Evolutionary conservation across 2,329 filamentous ascomycete species (phyloP).

Genomic region (Arthrobotrys sinensis): DNA sequence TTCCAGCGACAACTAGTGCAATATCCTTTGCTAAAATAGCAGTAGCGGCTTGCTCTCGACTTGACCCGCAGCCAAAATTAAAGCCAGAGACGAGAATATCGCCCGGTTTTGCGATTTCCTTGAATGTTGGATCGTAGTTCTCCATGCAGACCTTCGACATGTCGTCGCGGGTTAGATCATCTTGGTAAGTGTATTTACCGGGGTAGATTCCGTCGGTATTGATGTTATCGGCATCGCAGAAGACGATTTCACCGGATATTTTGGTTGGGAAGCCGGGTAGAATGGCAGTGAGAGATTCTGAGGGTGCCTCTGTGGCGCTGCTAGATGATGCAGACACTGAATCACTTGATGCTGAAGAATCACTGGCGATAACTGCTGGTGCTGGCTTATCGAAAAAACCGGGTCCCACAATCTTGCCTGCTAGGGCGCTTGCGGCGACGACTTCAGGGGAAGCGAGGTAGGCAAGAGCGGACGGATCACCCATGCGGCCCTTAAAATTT

Average conservation of each 20-base stretch:
- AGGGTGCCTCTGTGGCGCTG: constrained; percentile 62
- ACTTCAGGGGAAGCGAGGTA: constrained; percentile 92
- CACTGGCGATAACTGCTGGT: constrained; percentile 66
- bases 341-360: constrained; percentile 61
- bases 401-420: constrained; percentile 80
- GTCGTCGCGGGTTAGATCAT: constrained; percentile 79
- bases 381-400: constrained; percentile 82
- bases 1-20: constrained; percentile 83
- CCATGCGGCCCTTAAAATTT: constrained; percentile 95
- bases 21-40: constrained; percentile 86
- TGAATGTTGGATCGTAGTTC: constrained; percentile 87
- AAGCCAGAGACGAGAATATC: constrained; percentile 89
- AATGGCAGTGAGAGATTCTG: constrained; percentile 76
- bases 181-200: constrained; percentile 92
- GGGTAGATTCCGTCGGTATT: constrained; percentile 95
- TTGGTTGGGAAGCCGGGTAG: constrained; percentile 88
- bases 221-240: constrained; percentile 87
- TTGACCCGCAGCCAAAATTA: constrained; percentile 89
- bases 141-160: constrained; percentile 95
- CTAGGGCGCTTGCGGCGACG: constrained; percentile 88
- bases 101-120: constrained; percentile 74
- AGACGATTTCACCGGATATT: constrained; percentile 88
- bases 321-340: constrained; percentile 48
- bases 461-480: constrained; percentile 81
- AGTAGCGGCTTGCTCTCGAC: constrained; percentile 89